Evolutionary conservation across 345 rosid species (phyloP), one percentile per base, ranked within the genome.

Genomic region (Raphanus raphanistrum): DNA sequence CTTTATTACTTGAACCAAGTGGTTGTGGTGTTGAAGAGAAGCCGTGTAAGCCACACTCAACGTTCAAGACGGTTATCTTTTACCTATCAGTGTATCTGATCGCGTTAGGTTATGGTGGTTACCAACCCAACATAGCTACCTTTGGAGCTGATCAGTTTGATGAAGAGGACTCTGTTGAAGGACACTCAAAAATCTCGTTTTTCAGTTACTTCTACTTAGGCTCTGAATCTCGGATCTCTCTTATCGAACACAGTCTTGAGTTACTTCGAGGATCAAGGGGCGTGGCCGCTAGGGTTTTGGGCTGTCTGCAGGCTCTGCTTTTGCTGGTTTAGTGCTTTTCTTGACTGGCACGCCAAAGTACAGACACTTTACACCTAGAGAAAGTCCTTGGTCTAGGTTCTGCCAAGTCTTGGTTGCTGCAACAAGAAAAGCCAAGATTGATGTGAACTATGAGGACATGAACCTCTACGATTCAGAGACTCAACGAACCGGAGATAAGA

Each of bases 121-220:
- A 95, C 83, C 99, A 95, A 66, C 98, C 99, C 0, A 95, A 72
- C 41, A 91, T 95, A 11, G 99, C 99, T 65, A 90, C 99, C 15
- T 92, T 95, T 69, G 98, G 98, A 67, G 96, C 99, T 6, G 98
- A 95, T 74, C 99, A 95, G 76, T 95, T 95, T 77, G 98, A 95
- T 63, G 99, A 85, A 66, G 94, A 90, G 57, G 92, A 95, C 80
- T 86, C 93, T 1, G 80, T 81, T 61, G 99, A 91, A 88, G 89
- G 92, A 45, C 80, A 85, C 76, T 91, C 97, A 3, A 95, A 95
- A 72, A 82, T 91, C 3, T 85, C 99, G 25, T 95, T 95, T 74
- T 95, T 95, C 60, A 92, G 99, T 85, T 95, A 88, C 84, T 95
- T 95, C 70, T 95, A 95, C 87, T 79, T 95, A n/a, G 71, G 97